Conservation (phyloP, 169 alveolate genomes). For the Cryptosporidium baileyi region DNA sequence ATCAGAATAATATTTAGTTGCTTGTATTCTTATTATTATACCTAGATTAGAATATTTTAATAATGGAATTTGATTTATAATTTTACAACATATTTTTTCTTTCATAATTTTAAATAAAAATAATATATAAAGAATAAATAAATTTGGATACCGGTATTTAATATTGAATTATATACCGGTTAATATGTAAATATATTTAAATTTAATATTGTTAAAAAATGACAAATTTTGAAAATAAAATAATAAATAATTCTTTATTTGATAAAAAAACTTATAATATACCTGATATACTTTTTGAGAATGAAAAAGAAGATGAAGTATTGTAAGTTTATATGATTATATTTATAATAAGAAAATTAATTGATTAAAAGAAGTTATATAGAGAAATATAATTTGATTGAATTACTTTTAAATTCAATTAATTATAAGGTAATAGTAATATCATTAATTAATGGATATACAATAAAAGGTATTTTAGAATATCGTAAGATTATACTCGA, state of each 20-base stretch:
- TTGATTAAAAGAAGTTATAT: not conserved
- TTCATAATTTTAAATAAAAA: not conserved
- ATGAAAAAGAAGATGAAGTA: not conserved
- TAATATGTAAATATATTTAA: not conserved
- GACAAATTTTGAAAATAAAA: not conserved
- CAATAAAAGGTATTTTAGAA: constrained; percentile 38
- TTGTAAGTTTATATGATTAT: constrained; percentile 16
- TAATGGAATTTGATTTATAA: constrained; percentile 11
- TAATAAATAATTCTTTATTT: not conserved
- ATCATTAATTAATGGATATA: constrained; percentile 28
- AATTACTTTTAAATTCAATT: constrained; percentile 12
- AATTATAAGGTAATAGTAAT: constrained; percentile 5
- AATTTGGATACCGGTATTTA: not conserved
- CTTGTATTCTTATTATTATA: constrained; percentile 23
- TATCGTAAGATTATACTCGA: constrained; percentile 8
- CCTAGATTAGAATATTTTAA: constrained; percentile 19
- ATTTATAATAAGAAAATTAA: too few species aligned
- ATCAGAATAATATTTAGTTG: not conserved
- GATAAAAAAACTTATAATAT: not conserved
- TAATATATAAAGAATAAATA: too few species aligned
- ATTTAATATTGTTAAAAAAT: not conserved
- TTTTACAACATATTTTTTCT: constrained; percentile 7
- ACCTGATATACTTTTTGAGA: constrained; percentile 14
- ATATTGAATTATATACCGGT: not conserved
- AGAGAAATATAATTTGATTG: constrained; percentile 10